Evolutionary conservation across 176 grass and related monocot species (phyloP), one percentile per base, ranked within the genome.

Genomic region (Echinochloa phyllopogon): DNA sequence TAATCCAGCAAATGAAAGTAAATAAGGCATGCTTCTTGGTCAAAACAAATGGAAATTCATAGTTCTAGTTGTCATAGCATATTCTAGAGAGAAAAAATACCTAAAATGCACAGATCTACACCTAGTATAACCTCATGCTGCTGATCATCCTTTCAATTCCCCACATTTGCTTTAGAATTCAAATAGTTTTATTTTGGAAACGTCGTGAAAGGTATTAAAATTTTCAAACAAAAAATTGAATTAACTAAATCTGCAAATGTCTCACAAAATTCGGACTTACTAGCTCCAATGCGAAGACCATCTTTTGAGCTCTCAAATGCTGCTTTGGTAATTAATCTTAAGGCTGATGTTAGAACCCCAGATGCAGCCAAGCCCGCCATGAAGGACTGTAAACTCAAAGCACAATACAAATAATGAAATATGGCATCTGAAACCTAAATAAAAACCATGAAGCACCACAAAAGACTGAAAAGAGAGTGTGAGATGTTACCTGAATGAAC

Each of bases 201-300:
- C 10, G 16, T 20, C 42, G 37, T 21, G 11, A 85, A 20, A 18
- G 5, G 33, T 43, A 6, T 38, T 18, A 42, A 20, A 42, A 20
- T 20, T 80, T 14, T 61, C 36, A 74, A 43, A 25, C 3, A 15
- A 75, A 49, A 61, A 52, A 4, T 59, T 51, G 52, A 76, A 14
- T 77, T 27, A 25, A 73, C 17, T 62, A 55, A 72, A 65, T 88
- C 74, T 36, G 38, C 12, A 45, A 72, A 61, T 64, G 18, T 74
- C 51, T 63, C 7, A 79, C 8, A 83, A 74, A 51, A 68, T 50
- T 52, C 7, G 3, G 52, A 90, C 86, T 13, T 84, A 95, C 90
- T 88, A 44, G 93, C 93, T 79, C 93, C 93, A 79, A 90, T 95
- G 62, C 93, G 90, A 81, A 95, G 83, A 65, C 93, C 93, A 82